Evolutionary conservation across 1,284 basidiomycete genomes (phyloP).

Genomic region (Chalciporus piperatoides): DNA sequence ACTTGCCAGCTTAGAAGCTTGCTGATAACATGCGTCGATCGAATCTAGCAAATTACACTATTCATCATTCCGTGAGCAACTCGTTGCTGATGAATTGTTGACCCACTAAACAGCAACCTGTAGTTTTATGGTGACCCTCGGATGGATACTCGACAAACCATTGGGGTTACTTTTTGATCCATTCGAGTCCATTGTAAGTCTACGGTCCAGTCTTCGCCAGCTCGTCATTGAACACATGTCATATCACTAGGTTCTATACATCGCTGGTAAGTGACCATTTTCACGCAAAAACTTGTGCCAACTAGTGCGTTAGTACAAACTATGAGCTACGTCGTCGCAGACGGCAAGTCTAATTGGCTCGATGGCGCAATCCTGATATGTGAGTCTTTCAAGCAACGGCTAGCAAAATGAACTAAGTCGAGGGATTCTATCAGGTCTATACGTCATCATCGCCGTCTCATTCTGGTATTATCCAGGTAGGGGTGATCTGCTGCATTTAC

Average conservation of each 20-base stretch:
- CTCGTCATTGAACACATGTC: conserved; percentile 18
- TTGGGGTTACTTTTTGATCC: conserved; percentile 76
- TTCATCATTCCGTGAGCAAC: conserved; percentile 43
- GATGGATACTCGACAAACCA: conserved; percentile 69
- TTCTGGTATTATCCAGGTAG: conserved; percentile 43
- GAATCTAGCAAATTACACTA: conserved; percentile 75
- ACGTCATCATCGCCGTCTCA: conserved; percentile 38
- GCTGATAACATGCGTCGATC: neutral
- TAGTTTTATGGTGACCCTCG: conserved; percentile 62
- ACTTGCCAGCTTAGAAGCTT: neutral
- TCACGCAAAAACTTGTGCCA: conserved; percentile 1
- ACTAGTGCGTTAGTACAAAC: conserved; percentile 51
- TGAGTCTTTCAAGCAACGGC: conserved; percentile 29
- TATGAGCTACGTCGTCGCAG: conserved; percentile 77
- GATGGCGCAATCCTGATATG: conserved; percentile 74
- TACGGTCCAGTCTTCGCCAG: neutral
- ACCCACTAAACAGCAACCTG: conserved; percentile 1
- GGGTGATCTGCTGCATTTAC: neutral
- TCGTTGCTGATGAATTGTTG: neutral
- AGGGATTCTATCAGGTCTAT: conserved; percentile 28
- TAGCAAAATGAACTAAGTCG: neutral
- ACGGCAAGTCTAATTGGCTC: conserved; percentile 84
- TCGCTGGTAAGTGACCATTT: conserved; percentile 26
- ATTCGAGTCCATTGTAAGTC: conserved; percentile 66
- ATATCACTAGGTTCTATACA: conserved; percentile 36